Percentiles rank a stretch among this genome's conserved stretches.
phyloP scores from a whole-genome alignment of 1,139 yeast genomes.

The Diutina ranongensis region DNA sequence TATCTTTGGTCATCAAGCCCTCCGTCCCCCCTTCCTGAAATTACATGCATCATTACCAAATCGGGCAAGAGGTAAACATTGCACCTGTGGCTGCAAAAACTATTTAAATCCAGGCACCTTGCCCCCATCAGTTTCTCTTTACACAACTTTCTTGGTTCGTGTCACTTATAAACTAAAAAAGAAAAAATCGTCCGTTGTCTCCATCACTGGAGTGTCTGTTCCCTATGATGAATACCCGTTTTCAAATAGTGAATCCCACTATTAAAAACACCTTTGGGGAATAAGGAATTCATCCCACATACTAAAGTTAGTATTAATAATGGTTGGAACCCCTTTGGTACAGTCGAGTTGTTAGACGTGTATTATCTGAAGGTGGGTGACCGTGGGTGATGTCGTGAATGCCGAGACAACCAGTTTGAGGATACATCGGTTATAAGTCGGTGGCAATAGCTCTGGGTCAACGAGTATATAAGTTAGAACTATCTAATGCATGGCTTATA shows the following conservation, averaged over 20 bases:
- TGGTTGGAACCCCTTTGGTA: neutral
- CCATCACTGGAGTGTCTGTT: neutral
- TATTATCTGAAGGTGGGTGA: neutral
- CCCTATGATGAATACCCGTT: constrained; percentile 2
- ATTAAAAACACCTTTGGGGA: neutral
- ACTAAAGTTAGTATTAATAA: neutral
- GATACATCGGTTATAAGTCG: neutral
- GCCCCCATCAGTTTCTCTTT: neutral
- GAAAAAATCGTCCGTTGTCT: neutral
- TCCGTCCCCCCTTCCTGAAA: neutral
- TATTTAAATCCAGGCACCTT: neutral
- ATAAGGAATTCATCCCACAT: neutral
- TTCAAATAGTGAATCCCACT: neutral
- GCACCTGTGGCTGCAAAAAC: neutral
- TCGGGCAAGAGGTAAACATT: neutral
- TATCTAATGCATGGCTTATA: constrained; percentile 5
- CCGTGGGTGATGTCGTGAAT: neutral
- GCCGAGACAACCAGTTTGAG: neutral
- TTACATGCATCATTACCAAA: neutral
- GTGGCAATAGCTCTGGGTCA: neutral
- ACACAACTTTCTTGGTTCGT: constrained; percentile 2
- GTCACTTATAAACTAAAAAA: constrained; percentile 1
- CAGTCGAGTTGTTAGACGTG: neutral
- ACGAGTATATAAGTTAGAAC: constrained; percentile 2
- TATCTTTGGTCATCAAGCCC: neutral